phyloP scores from a whole-genome alignment of 768 basidiomycete genomes.

The Xerocomus spinulosus region DNA sequence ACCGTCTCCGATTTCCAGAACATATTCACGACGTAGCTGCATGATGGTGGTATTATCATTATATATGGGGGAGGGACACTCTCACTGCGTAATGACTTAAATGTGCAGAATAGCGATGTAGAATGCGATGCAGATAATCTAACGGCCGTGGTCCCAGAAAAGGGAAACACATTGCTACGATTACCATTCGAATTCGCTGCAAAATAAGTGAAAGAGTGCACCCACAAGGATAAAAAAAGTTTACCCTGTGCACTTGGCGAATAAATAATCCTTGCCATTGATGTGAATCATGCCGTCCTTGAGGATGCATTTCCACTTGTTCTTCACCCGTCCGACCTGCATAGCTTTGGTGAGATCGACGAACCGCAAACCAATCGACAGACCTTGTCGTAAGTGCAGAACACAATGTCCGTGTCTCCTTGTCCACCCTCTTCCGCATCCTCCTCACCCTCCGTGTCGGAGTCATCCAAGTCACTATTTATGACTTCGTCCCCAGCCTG shows the following conservation, averaged over 20 bases:
- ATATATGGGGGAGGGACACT: slow-evolving; percentile 20
- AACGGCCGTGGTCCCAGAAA: slow-evolving; percentile 6
- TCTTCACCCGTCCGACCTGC: slow-evolving; percentile 98
- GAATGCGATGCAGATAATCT: slow-evolving; percentile 22
- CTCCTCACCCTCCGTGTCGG: slow-evolving; percentile 82
- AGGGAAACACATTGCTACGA: slow-evolving; percentile 1
- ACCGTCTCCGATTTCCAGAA: no score
- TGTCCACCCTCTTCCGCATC: slow-evolving; percentile 74
- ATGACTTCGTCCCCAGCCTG: slow-evolving; percentile 73
- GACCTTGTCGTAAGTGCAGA: slow-evolving; percentile 98
- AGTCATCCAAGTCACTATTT: slow-evolving; percentile 95
- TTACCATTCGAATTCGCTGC: slow-evolving; percentile 47
- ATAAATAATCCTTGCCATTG: slow-evolving; percentile 96
- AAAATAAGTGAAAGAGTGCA: not conserved
- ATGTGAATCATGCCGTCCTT: slow-evolving; percentile 98
- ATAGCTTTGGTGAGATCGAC: not conserved
- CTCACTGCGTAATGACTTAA: slow-evolving; percentile 19
- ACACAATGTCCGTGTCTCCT: slow-evolving; percentile 86
- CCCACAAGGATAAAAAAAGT: slow-evolving; percentile 21
- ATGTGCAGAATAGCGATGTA: slow-evolving; percentile 22
- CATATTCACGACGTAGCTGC: not conserved
- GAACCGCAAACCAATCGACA: slow-evolving; percentile 5
- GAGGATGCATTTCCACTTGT: slow-evolving; percentile 98
- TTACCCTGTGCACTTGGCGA: slow-evolving; percentile 94
- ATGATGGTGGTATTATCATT: slow-evolving; percentile 15